phyloP scores from a whole-genome alignment of 208 protist genomes.

The Porcisia deanei region DNA sequence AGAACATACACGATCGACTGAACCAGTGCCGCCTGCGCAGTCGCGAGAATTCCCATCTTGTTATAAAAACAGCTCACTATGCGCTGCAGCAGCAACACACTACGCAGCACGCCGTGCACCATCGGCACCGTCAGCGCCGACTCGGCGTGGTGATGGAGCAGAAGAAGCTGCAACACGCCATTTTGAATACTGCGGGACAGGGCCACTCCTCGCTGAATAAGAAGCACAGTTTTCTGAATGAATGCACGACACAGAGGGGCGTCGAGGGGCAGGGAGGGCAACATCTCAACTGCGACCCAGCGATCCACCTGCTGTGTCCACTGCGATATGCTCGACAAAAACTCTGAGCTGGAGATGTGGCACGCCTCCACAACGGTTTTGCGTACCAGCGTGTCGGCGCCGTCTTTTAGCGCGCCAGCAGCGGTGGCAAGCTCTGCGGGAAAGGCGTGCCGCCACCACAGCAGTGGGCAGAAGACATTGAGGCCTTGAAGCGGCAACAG shows the following conservation, averaged over 20 bases:
- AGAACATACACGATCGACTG: constrained; percentile 75
- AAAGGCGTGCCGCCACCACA: constrained; percentile 27
- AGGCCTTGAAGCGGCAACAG: constrained; percentile 30
- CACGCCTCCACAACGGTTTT: constrained; percentile 16
- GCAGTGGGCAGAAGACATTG: constrained; percentile 28
- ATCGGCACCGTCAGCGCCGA: constrained; percentile 48
- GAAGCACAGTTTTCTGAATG: constrained; percentile 39
- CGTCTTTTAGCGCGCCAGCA: constrained; percentile 1
- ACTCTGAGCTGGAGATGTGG: constrained; percentile 11
- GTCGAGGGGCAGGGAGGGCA: constrained; percentile 36
- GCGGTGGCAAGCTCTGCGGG: constrained; percentile 11
- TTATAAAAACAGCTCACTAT: constrained; percentile 85
- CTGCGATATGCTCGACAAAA: constrained; percentile 3
- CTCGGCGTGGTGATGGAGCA: constrained; percentile 75
- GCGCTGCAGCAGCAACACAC: constrained; percentile 88
- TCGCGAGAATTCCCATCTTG: constrained; percentile 74
- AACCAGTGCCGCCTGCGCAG: constrained; percentile 62
- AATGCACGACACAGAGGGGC: constrained; percentile 37
- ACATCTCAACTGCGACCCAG: constrained; percentile 47
- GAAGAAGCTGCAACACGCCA: constrained; percentile 65
- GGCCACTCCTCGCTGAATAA: constrained; percentile 66
- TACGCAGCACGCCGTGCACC: constrained; percentile 69
- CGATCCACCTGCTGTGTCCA: constrained; percentile 32
- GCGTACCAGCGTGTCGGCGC: constrained; percentile 11
- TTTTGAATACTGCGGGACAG: constrained; percentile 60